phyloP scores from a whole-genome alignment of 1,284 basidiomycete species.

The Prillingera fragicola region DNA sequence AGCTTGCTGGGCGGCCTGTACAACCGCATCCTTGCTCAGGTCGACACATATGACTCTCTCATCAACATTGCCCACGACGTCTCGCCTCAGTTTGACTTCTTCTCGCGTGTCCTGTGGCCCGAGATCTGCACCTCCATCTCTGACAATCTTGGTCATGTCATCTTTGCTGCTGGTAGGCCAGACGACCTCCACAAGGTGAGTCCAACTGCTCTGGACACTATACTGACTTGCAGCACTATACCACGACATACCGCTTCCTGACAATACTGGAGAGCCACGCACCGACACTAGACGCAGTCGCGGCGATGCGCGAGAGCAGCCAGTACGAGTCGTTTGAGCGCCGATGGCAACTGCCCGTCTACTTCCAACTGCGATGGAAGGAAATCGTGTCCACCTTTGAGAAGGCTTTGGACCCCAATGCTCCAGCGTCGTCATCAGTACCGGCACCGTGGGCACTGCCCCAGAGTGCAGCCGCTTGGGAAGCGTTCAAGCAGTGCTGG shows the following conservation, averaged over 20 bases:
- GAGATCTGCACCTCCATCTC: conserved; percentile 72
- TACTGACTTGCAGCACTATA: conserved; percentile 60
- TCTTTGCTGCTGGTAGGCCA: conserved; percentile 87
- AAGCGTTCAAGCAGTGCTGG: conserved; percentile 73
- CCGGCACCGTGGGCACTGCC: conserved; percentile 29
- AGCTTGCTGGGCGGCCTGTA: conserved; percentile 61
- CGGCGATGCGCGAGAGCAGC: conserved; percentile 65
- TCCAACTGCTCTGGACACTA: conserved; percentile 2
- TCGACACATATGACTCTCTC: conserved; percentile 63
- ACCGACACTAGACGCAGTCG: conserved; percentile 65
- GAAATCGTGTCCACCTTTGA: conserved; percentile 77
- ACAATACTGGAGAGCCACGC: conserved; percentile 74
- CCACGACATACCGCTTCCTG: conserved; percentile 77
- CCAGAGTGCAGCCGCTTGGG: conserved; percentile 66
- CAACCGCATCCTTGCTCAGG: conserved; percentile 74
- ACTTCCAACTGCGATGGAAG: conserved; percentile 97
- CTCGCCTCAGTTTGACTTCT: conserved; percentile 63
- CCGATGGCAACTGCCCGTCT: conserved; percentile 92
- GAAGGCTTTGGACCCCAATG: conserved; percentile 55
- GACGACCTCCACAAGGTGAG: conserved; percentile 79
- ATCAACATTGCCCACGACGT: conserved; percentile 66
- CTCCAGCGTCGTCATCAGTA: background rate
- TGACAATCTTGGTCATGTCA: conserved; percentile 69
- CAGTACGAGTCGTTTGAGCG: conserved; percentile 68
- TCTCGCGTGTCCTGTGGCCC: conserved; percentile 82